Percentiles rank a stretch among this genome's conserved stretches.
phyloP scores from a whole-genome alignment of 345 rosid species.

The Leavenworthia alabamica region DNA sequence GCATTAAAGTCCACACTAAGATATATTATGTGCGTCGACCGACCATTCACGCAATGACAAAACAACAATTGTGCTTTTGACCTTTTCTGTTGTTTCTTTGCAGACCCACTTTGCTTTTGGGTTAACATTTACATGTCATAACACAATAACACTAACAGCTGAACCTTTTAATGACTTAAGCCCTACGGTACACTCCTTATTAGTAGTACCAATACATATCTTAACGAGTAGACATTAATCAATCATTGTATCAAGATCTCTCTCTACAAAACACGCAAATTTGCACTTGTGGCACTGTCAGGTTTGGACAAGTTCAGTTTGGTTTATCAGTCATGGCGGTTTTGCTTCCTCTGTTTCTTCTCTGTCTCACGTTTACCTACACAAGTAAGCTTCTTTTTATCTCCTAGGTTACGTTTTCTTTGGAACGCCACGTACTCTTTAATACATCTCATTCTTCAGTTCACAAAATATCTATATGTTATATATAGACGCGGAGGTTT shows the following conservation, averaged over 20 bases:
- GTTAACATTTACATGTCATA: constrained; percentile 28
- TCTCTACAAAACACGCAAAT: constrained; percentile 8
- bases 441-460: not conserved
- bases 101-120: constrained; percentile 12
- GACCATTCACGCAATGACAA: constrained; percentile 15
- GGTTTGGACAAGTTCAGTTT: not conserved
- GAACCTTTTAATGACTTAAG: not conserved
- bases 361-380: constrained; percentile 46
- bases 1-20: constrained; percentile 13
- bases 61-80: constrained; percentile 15
- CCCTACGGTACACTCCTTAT: not conserved
- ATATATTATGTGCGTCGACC: constrained; percentile 19
- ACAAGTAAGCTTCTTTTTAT: constrained; percentile 50
- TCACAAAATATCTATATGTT: not conserved
- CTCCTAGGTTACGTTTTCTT: not conserved
- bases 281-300: not conserved
- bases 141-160: not conserved
- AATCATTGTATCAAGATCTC: constrained; percentile 2
- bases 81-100: too few species aligned
- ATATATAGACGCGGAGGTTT: constrained; percentile 51
- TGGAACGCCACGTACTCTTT: not conserved
- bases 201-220: not conserved
- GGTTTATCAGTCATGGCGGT: constrained; percentile 43
- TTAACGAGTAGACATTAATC: not conserved
- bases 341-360: constrained; percentile 40